Base-by-base conservation (phyloP, 257 asterid species). In the Parsonsia alboflavescens region DNA sequence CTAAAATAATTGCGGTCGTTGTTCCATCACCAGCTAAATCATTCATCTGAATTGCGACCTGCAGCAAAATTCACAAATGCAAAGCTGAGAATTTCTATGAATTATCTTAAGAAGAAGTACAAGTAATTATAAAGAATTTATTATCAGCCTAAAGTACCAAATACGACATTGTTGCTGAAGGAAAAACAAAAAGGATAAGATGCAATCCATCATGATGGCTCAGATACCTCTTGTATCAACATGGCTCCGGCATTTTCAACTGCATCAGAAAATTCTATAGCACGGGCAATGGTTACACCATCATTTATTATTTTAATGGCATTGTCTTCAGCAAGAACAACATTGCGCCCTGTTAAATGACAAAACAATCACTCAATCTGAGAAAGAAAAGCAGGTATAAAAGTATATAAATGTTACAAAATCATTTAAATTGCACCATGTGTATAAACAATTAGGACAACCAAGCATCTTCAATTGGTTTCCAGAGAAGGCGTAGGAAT, bases 11-110 rank as follows among this genome's bases (percentile, higher is more conserved):
- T 15, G 99, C 96, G 76, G 98, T 92, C 71, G 99, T 95, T 21
- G 97, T 92, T 49, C 99, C 98, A 63, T 95, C 98, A 72, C 99
- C 96, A 54, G 96, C 97, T 42, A 88, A 86, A 46, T 86, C 89
- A 77, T 92, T 95, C 75, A 96, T 89, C 85, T 87, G 92, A 75
- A 80, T 83, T 69, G 96, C 98, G 81, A 90, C 98, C 99, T 92
- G 80, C 68, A 82, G 68, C 9, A 3, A 58, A 41, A 7, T 24
- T 50, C 26, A 39, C 28, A 67, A 59, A 36, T n/a, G 24, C 19
- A 48, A 72, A 17, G 12, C 4, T 44, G 48, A 59, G 6, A 54
- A 9, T 33, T 61, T 54, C 15, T 5, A 16, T 6, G 64, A 15
- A 57, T n/a, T 68, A 59, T 44, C 46, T 22, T 66, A 45, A 56